A percentile compares a stretch with the other conserved stretches of the same genome.
phyloP scores from a whole-genome alignment of 805 yeast genomes.

The Pichia phayaonensis region DNA sequence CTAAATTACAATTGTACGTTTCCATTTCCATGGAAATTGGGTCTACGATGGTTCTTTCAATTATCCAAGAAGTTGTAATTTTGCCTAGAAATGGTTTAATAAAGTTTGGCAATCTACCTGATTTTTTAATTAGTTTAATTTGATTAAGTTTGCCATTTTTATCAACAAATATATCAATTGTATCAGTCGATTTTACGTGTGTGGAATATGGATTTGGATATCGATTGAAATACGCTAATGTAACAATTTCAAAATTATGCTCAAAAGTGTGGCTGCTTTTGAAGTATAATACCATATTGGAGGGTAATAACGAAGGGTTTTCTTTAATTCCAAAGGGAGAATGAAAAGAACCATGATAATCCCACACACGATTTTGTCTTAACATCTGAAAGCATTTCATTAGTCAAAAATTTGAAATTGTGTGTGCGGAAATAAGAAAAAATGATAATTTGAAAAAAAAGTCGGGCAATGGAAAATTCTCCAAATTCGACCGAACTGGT shows the following conservation, averaged over 20 bases:
- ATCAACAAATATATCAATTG: conserved; percentile 55
- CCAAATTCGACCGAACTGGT: too few relatives aligned
- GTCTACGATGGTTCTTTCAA: conserved; percentile 71
- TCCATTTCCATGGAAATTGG: conserved; percentile 45
- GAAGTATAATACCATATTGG: conserved; percentile 56
- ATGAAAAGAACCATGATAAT: too few relatives aligned
- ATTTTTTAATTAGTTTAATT: conserved; percentile 67
- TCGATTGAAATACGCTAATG: conserved; percentile 68
- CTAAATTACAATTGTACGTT: conserved; percentile 75
- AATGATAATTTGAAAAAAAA: too few relatives aligned
- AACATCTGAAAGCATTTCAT: not conserved
- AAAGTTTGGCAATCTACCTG: conserved; percentile 77
- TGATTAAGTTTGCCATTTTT: conserved; percentile 57
- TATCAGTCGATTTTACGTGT: conserved; percentile 81
- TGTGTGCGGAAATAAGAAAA: too few relatives aligned
- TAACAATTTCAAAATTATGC: conserved; percentile 63
- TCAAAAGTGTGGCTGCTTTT: conserved; percentile 48
- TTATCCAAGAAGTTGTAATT: conserved; percentile 67
- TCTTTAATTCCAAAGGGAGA: too few relatives aligned
- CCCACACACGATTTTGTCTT: too few relatives aligned
- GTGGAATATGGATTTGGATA: conserved; percentile 76
- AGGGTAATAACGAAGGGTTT: too few relatives aligned
- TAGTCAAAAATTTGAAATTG: not conserved
- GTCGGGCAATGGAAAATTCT: too few relatives aligned
- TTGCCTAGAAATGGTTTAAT: conserved; percentile 67